Conservation (phyloP, 768 basidiomycete species). For the Neoboletus subvelutipes region DNA sequence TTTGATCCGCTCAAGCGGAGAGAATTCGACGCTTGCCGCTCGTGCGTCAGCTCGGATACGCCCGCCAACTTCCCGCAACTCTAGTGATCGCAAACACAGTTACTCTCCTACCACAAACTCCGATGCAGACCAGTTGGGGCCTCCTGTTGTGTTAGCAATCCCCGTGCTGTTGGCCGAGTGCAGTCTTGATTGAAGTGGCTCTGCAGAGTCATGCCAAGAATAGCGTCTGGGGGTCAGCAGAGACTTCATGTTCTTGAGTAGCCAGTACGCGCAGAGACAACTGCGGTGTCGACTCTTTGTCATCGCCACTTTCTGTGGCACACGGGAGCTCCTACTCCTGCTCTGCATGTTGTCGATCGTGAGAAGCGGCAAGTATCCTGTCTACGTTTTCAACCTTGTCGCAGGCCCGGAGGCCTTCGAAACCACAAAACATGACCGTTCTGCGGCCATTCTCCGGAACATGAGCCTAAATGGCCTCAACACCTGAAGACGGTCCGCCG, state of each 20-base stretch:
- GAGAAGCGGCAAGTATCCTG: constrained; percentile 18
- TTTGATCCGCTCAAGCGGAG: too few species aligned
- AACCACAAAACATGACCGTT: constrained; percentile 61
- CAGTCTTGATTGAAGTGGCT: constrained; percentile 18
- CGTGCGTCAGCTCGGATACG: too few species aligned
- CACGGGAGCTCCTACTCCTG: background rate
- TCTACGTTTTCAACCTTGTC: constrained; percentile 44
- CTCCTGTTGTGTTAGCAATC: background rate
- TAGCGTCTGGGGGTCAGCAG: constrained; percentile 32
- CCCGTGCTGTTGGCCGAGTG: constrained; percentile 7
- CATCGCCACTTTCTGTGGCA: background rate
- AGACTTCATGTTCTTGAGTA: constrained; percentile 45
- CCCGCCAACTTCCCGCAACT: background rate
- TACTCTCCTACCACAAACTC: constrained; percentile 22
- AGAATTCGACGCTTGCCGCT: too few species aligned
- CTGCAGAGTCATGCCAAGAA: constrained; percentile 6
- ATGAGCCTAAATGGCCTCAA: constrained; percentile 65
- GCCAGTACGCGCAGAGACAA: constrained; percentile 56
- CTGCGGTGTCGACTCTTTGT: background rate
- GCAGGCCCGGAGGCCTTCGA: constrained; percentile 49
- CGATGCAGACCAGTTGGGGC: constrained; percentile 14
- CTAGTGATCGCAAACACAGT: constrained; percentile 6
- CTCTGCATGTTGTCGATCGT: background rate
- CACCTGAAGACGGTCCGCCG: constrained; percentile 37
- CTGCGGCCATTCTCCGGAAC: constrained; percentile 62